Evolutionary conservation across 2,329 filamentous ascomycete species (phyloP).

Genomic region (Whalleya microplaca): DNA sequence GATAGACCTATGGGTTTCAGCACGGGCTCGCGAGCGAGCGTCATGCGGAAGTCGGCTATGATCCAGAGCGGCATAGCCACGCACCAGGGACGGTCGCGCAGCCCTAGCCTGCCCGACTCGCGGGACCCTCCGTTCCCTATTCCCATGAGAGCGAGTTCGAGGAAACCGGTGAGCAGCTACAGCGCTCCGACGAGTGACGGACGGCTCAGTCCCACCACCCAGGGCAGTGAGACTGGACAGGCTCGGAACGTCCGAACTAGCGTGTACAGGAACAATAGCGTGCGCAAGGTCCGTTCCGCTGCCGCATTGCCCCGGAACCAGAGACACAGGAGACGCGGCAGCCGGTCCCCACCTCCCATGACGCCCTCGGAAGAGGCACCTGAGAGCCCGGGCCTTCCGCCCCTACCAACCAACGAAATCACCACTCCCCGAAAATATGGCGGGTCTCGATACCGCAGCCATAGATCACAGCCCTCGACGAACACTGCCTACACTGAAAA

Average conservation of each 20-base stretch:
- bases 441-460: conserved; percentile 47
- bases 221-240: conserved; percentile 56
- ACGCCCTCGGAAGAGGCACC: conserved; percentile 69
- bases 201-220: conserved; percentile 77
- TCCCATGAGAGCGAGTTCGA: conserved; percentile 84
- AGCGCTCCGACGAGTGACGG: conserved; percentile 72
- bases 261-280: conserved; percentile 62
- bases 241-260: conserved; percentile 53
- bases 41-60: conserved; percentile 78
- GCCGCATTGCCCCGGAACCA: conserved; percentile 67
- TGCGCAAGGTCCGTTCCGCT: conserved; percentile 85
- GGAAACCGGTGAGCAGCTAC: conserved; percentile 67
- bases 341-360: conserved; percentile 66
- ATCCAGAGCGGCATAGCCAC: conserved; percentile 78
- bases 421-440: conserved; percentile 59
- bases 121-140: conserved; percentile 86
- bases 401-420: conserved; percentile 73
- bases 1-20: conserved; percentile 39
- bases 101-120: conserved; percentile 65
- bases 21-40: conserved; percentile 54
- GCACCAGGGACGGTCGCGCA: conserved; percentile 66
- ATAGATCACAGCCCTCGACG: conserved; percentile 63
- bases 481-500: conserved; percentile 55
- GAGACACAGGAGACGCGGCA: conserved; percentile 53
- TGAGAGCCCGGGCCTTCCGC: conserved; percentile 73